Evolutionary conservation across 306 rosid genomes (phyloP), one percentile per base, ranked within the genome.

Genomic region (Abrus pulchellus): DNA sequence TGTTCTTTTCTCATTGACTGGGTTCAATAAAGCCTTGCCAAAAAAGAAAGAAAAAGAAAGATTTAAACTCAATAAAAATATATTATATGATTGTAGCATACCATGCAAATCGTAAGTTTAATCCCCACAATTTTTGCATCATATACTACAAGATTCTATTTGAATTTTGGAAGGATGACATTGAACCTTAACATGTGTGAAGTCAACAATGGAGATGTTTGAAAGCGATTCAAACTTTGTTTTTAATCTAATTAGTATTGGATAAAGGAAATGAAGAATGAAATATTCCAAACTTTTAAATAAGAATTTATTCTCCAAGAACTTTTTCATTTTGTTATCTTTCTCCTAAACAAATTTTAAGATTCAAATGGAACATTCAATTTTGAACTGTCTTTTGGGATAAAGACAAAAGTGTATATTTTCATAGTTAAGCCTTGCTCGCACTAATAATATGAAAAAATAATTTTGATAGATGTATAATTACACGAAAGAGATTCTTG

Each of bases 311-410:
- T 77, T 77, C 65, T 49, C 53, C 43, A 48, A 11, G 28, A 40
- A n/a, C 62, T 62, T 62, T 57, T 76, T 61, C 59, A 11, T 63
- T 63, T n/a, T 76, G 9, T 63, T 49, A 14, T 38, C 2, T 64
- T 52, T 65, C 45, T 13, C 56, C 45, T 38, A 11, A 52, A 12
- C 66, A 29, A 52, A 52, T 50, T 77, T 30, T 2, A 2, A 65
- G 44, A 53, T 77, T 77, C 65, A 77, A 77, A 77, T 27, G 34
- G 40, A 13, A 40, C 66, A 52, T 77, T 77, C 81, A 38, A 66
- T 66, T 52, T 77, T 11, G 47, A 43, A 41, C 28, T 65, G 55
- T 65, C 73, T 33, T 49, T 62, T 1, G 72, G 11, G 7, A 20
- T 11, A 60, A 62, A 63, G 72, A 36, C 50, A 63, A 63, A 62